Evolutionary conservation across 1,284 basidiomycete genomes (phyloP).

Genomic region (Sporisorium iseilematis-ciliati): DNA sequence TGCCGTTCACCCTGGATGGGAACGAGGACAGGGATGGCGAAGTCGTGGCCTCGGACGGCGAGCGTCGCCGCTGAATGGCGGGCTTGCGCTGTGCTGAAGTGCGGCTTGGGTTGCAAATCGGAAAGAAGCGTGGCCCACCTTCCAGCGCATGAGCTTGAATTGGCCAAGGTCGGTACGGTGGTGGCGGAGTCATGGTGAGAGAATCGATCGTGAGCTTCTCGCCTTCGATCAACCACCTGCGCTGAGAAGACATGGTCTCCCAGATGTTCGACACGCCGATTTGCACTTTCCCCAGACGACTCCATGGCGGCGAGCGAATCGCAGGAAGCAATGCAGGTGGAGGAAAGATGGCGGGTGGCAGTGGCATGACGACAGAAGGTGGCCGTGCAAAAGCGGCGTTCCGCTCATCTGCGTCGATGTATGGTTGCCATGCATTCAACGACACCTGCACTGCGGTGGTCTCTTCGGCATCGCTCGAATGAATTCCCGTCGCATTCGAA

Average conservation of each 20-base stretch:
- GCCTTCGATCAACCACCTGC: slow-evolving; percentile 38
- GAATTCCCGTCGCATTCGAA: slow-evolving; percentile 10
- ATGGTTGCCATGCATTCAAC: slow-evolving; percentile 18
- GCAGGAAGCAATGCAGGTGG: slow-evolving; percentile 48
- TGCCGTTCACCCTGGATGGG: neutral
- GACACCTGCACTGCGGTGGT: slow-evolving; percentile 17
- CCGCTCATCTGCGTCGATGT: slow-evolving; percentile 25
- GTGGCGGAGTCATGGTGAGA: slow-evolving; percentile 49
- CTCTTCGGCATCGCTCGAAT: slow-evolving; percentile 4
- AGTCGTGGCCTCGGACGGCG: neutral
- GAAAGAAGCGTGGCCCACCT: slow-evolving; percentile 22
- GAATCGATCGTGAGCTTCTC: slow-evolving; percentile 32
- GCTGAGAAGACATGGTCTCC: slow-evolving; percentile 20
- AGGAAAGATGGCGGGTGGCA: slow-evolving; percentile 48
- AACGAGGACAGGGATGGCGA: slow-evolving; percentile 18
- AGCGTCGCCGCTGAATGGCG: neutral
- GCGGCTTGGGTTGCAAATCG: slow-evolving; percentile 24
- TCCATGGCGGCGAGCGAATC: slow-evolving; percentile 34
- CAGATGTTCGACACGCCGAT: slow-evolving; percentile 36
- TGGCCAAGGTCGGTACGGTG: slow-evolving; percentile 51
- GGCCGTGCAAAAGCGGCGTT: slow-evolving; percentile 18
- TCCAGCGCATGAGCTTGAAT: slow-evolving; percentile 31
- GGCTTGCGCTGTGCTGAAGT: slow-evolving; percentile 13
- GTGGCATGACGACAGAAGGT: slow-evolving; percentile 18
- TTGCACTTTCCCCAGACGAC: slow-evolving; percentile 16